Conservation (phyloP, 768 basidiomycete species). For the Rhizopogon vesiculosus region DNA sequence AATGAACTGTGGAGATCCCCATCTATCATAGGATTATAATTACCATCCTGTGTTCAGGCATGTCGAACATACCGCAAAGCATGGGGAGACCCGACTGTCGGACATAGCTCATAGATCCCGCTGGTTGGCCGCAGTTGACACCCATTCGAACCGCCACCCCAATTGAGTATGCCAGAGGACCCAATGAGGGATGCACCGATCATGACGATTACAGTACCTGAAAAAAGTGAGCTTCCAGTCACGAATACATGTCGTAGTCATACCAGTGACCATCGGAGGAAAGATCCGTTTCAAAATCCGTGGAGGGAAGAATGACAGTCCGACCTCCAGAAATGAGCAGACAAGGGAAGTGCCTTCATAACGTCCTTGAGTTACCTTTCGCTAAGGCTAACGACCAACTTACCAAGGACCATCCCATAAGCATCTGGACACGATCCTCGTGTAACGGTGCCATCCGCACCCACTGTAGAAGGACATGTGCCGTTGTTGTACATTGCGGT, state of each 20-base stretch:
- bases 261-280: conserved; percentile 76
- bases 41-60: not conserved
- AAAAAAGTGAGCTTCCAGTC: not conserved
- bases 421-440: conserved; percentile 71
- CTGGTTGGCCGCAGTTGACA: conserved; percentile 57
- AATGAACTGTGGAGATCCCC: too few species aligned
- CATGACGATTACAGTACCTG: conserved; percentile 74
- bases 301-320: conserved; percentile 68
- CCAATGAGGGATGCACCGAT: conserved; percentile 79
- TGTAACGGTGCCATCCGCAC: conserved; percentile 54
- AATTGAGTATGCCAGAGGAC: conserved; percentile 68
- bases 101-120: conserved; percentile 71
- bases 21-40: conserved; percentile 30
- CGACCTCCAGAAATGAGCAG: conserved; percentile 79
- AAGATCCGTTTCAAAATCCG: conserved; percentile 61
- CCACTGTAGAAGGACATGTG: conserved; percentile 60
- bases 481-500: conserved; percentile 74
- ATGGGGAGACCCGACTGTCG: conserved; percentile 62
- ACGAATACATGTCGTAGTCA: not conserved
- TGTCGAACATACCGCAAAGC: conserved; percentile 49
- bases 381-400: conserved; percentile 3
- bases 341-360: conserved; percentile 64
- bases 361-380: not conserved
- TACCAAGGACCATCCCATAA: conserved; percentile 73
- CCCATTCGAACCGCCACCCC: conserved; percentile 80